phyloP scores from a whole-genome alignment of 1,284 basidiomycete species.

The Vanrija humicola region DNA sequence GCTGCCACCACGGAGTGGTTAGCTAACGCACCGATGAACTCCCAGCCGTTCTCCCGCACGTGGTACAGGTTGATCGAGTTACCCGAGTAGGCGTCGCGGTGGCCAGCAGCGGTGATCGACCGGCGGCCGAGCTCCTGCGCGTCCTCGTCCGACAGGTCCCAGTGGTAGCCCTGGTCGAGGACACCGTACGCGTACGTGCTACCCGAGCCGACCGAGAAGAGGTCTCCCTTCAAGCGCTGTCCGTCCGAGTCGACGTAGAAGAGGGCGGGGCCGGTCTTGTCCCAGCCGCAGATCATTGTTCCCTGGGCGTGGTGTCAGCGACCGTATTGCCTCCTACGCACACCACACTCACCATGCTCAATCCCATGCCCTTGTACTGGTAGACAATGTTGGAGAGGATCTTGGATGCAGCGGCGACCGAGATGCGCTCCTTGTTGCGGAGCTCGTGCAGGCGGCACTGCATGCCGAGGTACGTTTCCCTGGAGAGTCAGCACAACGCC shows the following conservation, averaged over 20 bases:
- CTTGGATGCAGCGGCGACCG: conserved; percentile 96
- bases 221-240: conserved; percentile 87
- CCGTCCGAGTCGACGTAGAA: conserved; percentile 99
- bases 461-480: conserved; percentile 98
- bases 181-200: conserved; percentile 99
- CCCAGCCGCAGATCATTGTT: conserved; percentile 99
- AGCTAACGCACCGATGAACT: conserved; percentile 71
- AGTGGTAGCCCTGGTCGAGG: conserved; percentile 83
- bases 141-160: conserved; percentile 90
- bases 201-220: conserved; percentile 98
- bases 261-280: conserved; percentile 96
- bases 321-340: too few relatives aligned
- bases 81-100: conserved; percentile 96
- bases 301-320: conserved; percentile 56
- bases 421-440: conserved; percentile 94
- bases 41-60: conserved; percentile 90
- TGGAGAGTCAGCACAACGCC: conserved; percentile 12
- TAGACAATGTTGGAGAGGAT: conserved; percentile 97
- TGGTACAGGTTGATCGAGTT: conserved; percentile 96
- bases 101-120: conserved; percentile 95
- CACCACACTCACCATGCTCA: conserved; percentile 75
- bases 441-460: conserved; percentile 97
- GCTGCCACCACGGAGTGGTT: not conserved
- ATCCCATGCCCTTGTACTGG: conserved; percentile 97
- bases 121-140: conserved; percentile 91